Percentiles rank a stretch among this genome's conserved stretches.
phyloP scores from a whole-genome alignment of 805 yeast species.

The Clavispora carvajalis region DNA sequence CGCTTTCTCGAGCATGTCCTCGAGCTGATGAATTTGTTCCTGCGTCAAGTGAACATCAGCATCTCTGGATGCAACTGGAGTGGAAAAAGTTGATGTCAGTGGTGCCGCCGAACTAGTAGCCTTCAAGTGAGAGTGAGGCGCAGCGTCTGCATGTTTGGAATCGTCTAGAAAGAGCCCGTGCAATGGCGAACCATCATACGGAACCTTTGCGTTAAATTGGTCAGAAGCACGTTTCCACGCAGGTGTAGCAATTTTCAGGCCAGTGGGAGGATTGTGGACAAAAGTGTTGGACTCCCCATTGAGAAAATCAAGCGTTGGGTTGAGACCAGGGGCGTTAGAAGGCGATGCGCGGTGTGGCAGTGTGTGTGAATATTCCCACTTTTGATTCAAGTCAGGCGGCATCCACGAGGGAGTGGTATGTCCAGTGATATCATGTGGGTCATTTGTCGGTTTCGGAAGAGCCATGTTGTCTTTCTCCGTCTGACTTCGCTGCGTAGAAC shows the following conservation, averaged over 20 bases:
- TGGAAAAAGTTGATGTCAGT: slow-evolving; percentile 19
- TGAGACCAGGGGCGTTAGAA: background rate
- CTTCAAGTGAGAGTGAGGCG: slow-evolving; percentile 18
- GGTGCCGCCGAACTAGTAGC: slow-evolving; percentile 19
- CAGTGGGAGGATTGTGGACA: slow-evolving; percentile 22
- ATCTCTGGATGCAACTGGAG: slow-evolving; percentile 26
- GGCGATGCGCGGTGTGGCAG: slow-evolving; percentile 1
- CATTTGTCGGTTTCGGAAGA: background rate
- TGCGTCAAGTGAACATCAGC: slow-evolving; percentile 12
- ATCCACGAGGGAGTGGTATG: slow-evolving; percentile 37
- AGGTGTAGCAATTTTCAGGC: slow-evolving; percentile 18
- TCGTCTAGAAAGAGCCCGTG: slow-evolving; percentile 28
- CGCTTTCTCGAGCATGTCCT: slow-evolving; percentile 20
- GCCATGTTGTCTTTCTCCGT: background rate
- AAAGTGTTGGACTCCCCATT: slow-evolving; percentile 24
- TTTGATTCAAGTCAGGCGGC: slow-evolving; percentile 34
- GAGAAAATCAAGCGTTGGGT: slow-evolving; percentile 12
- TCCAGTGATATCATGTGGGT: slow-evolving; percentile 4
- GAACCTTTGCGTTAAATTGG: slow-evolving; percentile 22
- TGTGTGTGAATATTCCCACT: slow-evolving; percentile 23
- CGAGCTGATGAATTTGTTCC: slow-evolving; percentile 18
- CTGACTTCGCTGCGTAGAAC: background rate
- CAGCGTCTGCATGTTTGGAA: slow-evolving; percentile 9
- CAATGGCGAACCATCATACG: slow-evolving; percentile 17
- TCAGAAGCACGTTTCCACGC: slow-evolving; percentile 31